Base-by-base conservation (phyloP, 2,329 filamentous ascomycete genomes). In the Pseudohalonectria lignicola region DNA sequence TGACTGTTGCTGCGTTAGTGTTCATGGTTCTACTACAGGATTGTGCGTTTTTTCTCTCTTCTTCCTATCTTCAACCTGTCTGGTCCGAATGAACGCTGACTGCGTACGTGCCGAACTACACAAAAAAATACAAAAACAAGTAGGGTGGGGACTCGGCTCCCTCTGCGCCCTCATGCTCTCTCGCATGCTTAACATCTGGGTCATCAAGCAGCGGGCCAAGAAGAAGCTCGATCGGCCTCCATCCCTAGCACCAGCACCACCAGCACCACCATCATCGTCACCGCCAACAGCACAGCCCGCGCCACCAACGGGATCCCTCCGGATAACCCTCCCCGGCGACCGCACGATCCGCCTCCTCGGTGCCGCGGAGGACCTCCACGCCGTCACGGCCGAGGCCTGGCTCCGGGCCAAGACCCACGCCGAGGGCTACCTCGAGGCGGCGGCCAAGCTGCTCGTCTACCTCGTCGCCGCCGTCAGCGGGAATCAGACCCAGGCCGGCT, bases 371-470 rank as follows among this genome's bases (percentile, higher is more conserved):
- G 76, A 79, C 48, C 59, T 80, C 6, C 72, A 73, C 40, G 74
- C 74, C 21, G 63, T 79, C 30, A 79, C 74, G 1, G 66, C 69
- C 3, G 67, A 70, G 3, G 49, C 62, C 20, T 80, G 74, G 75
- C 53, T 81, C 33, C 60, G 64, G 10, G 57, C 65, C 29, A 66
- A 69, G 51, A 73, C 67, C 0, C 53, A 60, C 19, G 34, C 64
- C 3, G 68, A 79, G 44, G 62, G 66, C 21, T 71, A 67, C 46
- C 53, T 73, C 37, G 67, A 70, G 43, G 70, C 71, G 0, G 49
- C 57, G 1, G 66, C 73, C 9, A 77, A 74, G 45, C 46, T 79
- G 34, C 57, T 74, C 40, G 73, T 79, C 4, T 80, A 76, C 48
- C 47, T 75, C 3, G 68, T 69, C 31, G 73, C 71, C 5, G 65